These are phyloP conservation scores for Mycena leptocephala DNA, from an alignment of 768 basidiomycete genomes.

Conservation along the genomic window DNA sequence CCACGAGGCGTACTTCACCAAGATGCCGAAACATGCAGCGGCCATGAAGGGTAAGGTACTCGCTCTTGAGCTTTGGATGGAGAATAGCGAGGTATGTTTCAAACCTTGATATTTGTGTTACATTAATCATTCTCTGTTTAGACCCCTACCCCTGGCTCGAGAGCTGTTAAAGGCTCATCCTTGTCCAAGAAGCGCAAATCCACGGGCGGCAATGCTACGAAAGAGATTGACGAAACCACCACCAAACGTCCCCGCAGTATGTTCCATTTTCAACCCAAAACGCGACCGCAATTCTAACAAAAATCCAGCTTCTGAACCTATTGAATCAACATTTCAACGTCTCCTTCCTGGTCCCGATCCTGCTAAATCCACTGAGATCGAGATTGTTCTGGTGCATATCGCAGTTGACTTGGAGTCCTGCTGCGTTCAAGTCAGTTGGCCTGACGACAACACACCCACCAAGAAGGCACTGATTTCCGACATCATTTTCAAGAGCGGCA, in stretches of 20 bases:
- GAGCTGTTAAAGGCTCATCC: background rate
- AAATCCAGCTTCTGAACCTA: background rate
- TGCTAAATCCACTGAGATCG: background rate
- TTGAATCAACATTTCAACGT: background rate
- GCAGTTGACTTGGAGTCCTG: background rate
- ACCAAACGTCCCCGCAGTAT: constrained; percentile 11
- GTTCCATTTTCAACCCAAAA: background rate
- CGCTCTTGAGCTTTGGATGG: constrained; percentile 18
- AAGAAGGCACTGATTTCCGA: background rate
- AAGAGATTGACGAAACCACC: background rate
- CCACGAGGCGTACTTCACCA: constrained; percentile 19
- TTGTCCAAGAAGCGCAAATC: background rate
- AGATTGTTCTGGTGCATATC: background rate
- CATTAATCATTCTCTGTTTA: background rate
- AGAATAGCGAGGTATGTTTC: background rate
- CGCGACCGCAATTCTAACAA: background rate
- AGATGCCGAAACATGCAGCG: constrained; percentile 14
- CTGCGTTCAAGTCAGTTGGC: background rate
- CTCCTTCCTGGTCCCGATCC: background rate
- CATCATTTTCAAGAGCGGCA: background rate
- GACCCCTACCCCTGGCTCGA: constrained; percentile 1
- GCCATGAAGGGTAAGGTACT: background rate
- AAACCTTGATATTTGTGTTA: background rate
- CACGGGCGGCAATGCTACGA: background rate
- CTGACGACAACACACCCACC: background rate